Percentiles rank a stretch among this genome's conserved stretches.
phyloP scores from a whole-genome alignment of 2,329 filamentous ascomycete species.

The Colletotrichum lupini region DNA sequence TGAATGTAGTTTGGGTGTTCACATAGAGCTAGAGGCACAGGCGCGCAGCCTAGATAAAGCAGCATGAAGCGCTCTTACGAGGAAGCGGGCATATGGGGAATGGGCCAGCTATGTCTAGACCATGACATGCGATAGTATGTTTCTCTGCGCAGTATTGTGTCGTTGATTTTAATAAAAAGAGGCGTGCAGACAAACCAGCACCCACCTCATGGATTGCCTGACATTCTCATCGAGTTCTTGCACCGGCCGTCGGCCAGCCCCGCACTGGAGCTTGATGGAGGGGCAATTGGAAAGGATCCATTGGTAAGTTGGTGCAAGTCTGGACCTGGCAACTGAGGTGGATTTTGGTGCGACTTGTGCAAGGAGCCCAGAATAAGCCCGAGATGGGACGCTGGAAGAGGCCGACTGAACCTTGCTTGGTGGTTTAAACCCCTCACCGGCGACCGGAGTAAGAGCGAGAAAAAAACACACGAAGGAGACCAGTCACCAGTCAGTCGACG shows the following conservation, averaged over 20 bases:
- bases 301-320: constrained; percentile 19
- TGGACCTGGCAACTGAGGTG: constrained; percentile 23
- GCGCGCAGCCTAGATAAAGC: not conserved
- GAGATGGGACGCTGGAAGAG: constrained; percentile 20
- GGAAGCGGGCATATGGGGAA: not conserved
- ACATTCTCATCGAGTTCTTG: constrained; percentile 1
- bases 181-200: not conserved
- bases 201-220: not conserved
- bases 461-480: not conserved
- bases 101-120: not conserved
- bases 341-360: constrained; percentile 27
- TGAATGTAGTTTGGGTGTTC: not conserved
- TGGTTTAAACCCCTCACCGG: constrained; percentile 29
- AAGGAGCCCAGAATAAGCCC: constrained; percentile 36
- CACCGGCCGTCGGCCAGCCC: constrained; percentile 12
- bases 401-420: constrained; percentile 25
- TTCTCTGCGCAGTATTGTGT: not conserved
- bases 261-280: constrained; percentile 24
- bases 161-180: not conserved
- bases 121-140: not conserved
- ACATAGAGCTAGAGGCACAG: not conserved
- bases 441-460: constrained; percentile 25
- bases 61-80: not conserved
- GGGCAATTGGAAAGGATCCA: constrained; percentile 8
- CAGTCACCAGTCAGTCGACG: not conserved